phyloP scores from a whole-genome alignment of 2,329 filamentous ascomycete species.

The Sclerotinia subarctica region DNA sequence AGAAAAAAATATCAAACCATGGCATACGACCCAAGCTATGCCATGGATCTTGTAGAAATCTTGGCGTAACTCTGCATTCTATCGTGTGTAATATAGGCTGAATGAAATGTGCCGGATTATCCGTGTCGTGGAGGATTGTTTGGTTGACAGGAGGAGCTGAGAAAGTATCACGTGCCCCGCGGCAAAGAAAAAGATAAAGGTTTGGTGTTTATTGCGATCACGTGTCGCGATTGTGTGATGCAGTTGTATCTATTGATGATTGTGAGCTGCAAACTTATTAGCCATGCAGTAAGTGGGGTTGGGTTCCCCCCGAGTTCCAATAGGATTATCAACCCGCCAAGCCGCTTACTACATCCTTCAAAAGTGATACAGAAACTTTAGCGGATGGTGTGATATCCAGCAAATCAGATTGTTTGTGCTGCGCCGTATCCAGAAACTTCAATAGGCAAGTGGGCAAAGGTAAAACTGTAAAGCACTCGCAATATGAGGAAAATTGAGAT shows the following conservation, averaged over 20 bases:
- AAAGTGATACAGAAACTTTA: no score
- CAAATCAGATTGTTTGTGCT: background rate
- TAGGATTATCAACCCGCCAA: no score
- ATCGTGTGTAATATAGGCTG: background rate
- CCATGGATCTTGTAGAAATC: background rate
- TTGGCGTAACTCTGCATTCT: background rate
- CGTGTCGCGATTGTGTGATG: background rate
- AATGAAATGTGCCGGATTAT: slow-evolving; percentile 1
- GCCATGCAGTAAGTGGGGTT: no score
- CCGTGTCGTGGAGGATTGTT: background rate
- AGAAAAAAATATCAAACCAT: background rate
- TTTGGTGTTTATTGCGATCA: background rate
- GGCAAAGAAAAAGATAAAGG: background rate
- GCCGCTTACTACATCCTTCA: no score
- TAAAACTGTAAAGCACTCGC: background rate
- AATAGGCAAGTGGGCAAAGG: no score
- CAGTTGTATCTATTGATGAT: background rate
- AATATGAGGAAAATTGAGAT: background rate
- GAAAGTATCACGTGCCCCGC: background rate
- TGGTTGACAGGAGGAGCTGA: background rate
- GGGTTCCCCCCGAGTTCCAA: no score
- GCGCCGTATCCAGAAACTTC: background rate
- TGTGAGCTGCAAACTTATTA: no score
- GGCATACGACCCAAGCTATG: background rate
- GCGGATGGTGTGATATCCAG: background rate